phyloP scores from a whole-genome alignment of 2,329 filamentous ascomycete species.

The Hymenoscyphus infarciens region DNA sequence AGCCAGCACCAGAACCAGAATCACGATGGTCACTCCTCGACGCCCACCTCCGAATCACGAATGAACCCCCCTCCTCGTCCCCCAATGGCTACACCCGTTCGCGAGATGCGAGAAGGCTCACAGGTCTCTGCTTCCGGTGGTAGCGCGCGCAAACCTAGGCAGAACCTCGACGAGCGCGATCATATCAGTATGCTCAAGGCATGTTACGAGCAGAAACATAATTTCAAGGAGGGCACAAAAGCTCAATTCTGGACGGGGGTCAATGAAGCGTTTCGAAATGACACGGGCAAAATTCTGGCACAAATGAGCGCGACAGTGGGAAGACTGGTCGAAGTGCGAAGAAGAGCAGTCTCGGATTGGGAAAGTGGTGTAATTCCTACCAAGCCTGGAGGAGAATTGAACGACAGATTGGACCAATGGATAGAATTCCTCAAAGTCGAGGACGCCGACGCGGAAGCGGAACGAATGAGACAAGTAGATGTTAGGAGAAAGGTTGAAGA shows the following conservation, averaged over 20 bases:
- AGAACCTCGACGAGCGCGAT: slow-evolving; percentile 35
- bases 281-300: slow-evolving; percentile 33
- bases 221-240: slow-evolving; percentile 35
- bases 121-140: slow-evolving; percentile 30
- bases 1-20: slow-evolving; percentile 18
- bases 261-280: slow-evolving; percentile 31
- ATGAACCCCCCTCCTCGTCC: slow-evolving; percentile 35
- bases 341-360: slow-evolving; percentile 34
- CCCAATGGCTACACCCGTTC: slow-evolving; percentile 31
- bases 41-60: slow-evolving; percentile 28
- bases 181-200: slow-evolving; percentile 34
- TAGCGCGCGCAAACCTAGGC: slow-evolving; percentile 33
- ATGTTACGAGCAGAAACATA: slow-evolving; percentile 31
- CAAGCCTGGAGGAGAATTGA: slow-evolving; percentile 34
- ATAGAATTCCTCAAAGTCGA: slow-evolving; percentile 35
- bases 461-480: slow-evolving; percentile 36
- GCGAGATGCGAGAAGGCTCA: slow-evolving; percentile 34
- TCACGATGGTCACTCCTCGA: slow-evolving; percentile 23
- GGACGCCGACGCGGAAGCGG: slow-evolving; percentile 33
- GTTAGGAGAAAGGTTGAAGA: slow-evolving; percentile 33
- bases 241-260: slow-evolving; percentile 35
- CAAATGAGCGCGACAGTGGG: slow-evolving; percentile 37
- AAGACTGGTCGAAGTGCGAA: slow-evolving; percentile 32
- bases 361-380: slow-evolving; percentile 32
- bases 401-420: slow-evolving; percentile 33